Conservation (phyloP, 768 basidiomycete species). For the Infundibulicybe gibba region DNA sequence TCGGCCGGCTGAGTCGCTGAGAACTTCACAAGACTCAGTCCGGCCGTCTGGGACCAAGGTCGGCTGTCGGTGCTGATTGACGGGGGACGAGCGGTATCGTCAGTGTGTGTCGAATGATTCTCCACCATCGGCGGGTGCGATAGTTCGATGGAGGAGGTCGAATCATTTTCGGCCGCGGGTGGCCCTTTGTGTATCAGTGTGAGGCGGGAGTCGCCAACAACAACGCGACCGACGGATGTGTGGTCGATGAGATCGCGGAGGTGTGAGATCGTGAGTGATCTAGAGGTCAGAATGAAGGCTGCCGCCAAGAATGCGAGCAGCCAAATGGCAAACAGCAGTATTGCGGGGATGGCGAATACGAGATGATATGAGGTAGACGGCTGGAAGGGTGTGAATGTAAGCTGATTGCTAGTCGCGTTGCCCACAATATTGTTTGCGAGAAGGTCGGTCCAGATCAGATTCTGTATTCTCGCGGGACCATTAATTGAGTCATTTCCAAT, state of each 20-base stretch:
- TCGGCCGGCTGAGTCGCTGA: no score
- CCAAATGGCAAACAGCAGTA: constrained; percentile 10
- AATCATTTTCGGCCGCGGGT: no score
- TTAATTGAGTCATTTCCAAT: constrained; percentile 7
- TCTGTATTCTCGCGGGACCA: constrained; percentile 8
- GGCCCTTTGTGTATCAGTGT: not conserved
- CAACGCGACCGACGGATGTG: constrained; percentile 9
- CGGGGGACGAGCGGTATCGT: no score
- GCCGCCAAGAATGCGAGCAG: constrained; percentile 5
- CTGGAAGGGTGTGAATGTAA: constrained; percentile 5
- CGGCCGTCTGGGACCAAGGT: no score
- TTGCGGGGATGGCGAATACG: constrained; percentile 10
- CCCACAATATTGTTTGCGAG: constrained; percentile 13
- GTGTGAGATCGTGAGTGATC: constrained; percentile 8
- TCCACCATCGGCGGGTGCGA: no score
- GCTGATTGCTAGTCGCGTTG: constrained; percentile 1
- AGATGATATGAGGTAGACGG: constrained; percentile 7
- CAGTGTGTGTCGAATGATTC: no score
- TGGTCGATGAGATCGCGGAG: constrained; percentile 13
- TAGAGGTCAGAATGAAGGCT: constrained; percentile 5
- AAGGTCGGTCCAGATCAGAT: constrained; percentile 15
- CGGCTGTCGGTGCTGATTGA: no score
- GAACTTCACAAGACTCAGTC: no score
- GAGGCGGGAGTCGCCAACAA: constrained; percentile 8
- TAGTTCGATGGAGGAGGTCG: no score